A percentile compares a stretch with the other conserved stretches of the same genome.
phyloP scores from a whole-genome alignment of 768 basidiomycete species.

The Neoboletus magnificus region DNA sequence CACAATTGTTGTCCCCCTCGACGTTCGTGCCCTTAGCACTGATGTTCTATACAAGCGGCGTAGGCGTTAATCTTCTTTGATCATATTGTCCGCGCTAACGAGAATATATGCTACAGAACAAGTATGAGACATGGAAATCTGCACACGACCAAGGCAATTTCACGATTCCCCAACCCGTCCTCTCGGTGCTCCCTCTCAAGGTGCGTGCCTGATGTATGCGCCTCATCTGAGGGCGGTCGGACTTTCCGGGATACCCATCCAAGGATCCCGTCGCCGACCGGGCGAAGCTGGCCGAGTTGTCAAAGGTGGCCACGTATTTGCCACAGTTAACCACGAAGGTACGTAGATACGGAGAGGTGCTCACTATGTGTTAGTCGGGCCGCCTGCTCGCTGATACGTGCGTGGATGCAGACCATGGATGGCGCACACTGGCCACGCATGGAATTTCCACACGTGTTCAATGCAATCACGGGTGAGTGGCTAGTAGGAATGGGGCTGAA shows the following conservation, averaged over 20 bases:
- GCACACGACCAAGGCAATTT: constrained; percentile 41
- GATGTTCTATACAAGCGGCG: constrained; percentile 61
- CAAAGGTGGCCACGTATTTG: constrained; percentile 31
- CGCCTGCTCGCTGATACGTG: constrained; percentile 36
- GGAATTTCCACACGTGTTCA: constrained; percentile 54
- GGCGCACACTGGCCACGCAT: constrained; percentile 70
- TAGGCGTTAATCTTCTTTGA: constrained; percentile 18
- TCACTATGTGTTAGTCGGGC: constrained; percentile 12
- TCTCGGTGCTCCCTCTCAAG: constrained; percentile 39
- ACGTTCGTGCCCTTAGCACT: constrained; percentile 40
- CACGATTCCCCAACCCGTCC: constrained; percentile 40
- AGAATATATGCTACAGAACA: constrained; percentile 33
- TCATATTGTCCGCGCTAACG: not conserved
- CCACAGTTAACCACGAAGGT: constrained; percentile 37
- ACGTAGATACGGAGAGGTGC: constrained; percentile 6
- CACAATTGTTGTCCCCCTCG: not conserved
- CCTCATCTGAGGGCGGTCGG: not conserved
- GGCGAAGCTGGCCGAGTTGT: constrained; percentile 28
- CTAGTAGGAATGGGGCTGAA: constrained; percentile 27
- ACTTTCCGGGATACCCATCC: no score
- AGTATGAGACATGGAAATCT: constrained; percentile 35
- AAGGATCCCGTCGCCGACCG: constrained; percentile 48
- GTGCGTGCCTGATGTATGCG: constrained; percentile 22
- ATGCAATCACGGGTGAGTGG: constrained; percentile 52
- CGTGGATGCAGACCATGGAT: constrained; percentile 39